Evolutionary conservation across 2,329 filamentous ascomycete genomes (phyloP).

Genomic region (Colletotrichum sp.): DNA sequence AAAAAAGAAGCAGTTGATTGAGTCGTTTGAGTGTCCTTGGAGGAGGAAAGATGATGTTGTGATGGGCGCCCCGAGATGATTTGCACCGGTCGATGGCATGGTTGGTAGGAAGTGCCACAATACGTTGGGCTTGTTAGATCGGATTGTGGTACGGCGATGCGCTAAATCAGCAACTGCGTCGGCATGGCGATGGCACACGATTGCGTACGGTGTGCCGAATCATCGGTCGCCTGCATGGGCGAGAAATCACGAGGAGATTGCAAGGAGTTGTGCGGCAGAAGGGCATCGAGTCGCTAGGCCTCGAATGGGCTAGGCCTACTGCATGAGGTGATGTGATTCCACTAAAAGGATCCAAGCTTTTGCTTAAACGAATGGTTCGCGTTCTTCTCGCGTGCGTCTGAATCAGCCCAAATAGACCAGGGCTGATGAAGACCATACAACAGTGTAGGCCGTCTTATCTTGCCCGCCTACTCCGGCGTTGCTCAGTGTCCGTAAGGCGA

Average conservation of each 20-base stretch:
- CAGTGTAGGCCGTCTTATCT: neutral
- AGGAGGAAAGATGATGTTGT: slow-evolving; percentile 15
- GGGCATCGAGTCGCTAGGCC: neutral
- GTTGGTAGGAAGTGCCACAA: neutral
- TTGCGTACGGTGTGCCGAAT: neutral
- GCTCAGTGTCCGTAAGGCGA: neutral
- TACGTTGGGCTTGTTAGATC: neutral
- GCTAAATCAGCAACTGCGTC: neutral
- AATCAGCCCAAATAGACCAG: neutral
- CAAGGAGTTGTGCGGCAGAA: neutral
- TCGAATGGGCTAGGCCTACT: neutral
- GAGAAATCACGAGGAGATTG: neutral
- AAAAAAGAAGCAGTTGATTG: slow-evolving; percentile 17
- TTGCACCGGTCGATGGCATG: neutral
- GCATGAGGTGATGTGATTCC: neutral
- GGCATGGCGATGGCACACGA: neutral
- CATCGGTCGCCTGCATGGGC: neutral
- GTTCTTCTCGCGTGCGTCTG: neutral
- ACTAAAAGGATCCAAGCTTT: neutral
- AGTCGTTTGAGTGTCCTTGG: slow-evolving; percentile 8
- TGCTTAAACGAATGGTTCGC: neutral
- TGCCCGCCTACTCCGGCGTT: neutral
- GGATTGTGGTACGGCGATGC: neutral
- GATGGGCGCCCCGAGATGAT: slow-evolving; percentile 8
- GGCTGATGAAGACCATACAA: neutral